phyloP scores from a whole-genome alignment of 108 stramenopile species.

The Pseudonitzschia delicatissima region DNA sequence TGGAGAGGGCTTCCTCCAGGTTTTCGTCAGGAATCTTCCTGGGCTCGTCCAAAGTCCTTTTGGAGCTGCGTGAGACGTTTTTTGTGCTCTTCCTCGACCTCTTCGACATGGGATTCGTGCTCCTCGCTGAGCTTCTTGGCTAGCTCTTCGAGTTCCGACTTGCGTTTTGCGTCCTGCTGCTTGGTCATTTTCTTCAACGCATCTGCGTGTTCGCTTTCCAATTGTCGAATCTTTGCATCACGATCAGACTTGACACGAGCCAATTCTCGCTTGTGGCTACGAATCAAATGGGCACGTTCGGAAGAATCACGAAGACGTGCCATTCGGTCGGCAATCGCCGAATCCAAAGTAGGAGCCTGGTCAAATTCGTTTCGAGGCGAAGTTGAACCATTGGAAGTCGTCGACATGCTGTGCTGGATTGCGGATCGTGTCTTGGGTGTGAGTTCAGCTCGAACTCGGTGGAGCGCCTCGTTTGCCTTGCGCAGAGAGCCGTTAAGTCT shows the following conservation, averaged over 20 bases:
- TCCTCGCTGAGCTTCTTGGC: slow-evolving; percentile 17
- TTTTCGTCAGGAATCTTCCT: slow-evolving; percentile 30
- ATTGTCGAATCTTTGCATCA: slow-evolving; percentile 18
- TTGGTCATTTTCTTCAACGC: slow-evolving; percentile 19
- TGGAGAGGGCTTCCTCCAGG: slow-evolving; percentile 19
- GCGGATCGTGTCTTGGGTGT: slow-evolving; percentile 10
- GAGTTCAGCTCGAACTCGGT: slow-evolving; percentile 7
- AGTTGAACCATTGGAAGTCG: neutral
- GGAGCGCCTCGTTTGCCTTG: slow-evolving; percentile 12
- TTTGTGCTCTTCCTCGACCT: slow-evolving; percentile 26
- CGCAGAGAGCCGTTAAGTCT: neutral
- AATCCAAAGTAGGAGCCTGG: slow-evolving; percentile 14
- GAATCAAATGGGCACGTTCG: slow-evolving; percentile 36
- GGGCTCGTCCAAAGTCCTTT: slow-evolving; percentile 22
- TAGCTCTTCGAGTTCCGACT: slow-evolving; percentile 19
- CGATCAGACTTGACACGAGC: slow-evolving; percentile 25
- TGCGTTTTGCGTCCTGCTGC: slow-evolving; percentile 7
- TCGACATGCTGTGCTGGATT: neutral
- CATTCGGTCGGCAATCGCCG: slow-evolving; percentile 35
- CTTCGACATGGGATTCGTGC: slow-evolving; percentile 17
- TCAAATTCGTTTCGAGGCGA: neutral
- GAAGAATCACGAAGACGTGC: slow-evolving; percentile 38
- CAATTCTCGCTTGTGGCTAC: slow-evolving; percentile 40
- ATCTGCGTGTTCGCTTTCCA: slow-evolving; percentile 19
- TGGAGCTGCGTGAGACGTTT: slow-evolving; percentile 28